phyloP scores from a whole-genome alignment of 192 early-diverging fungal genomes.

The Diversispora epigaea region DNA sequence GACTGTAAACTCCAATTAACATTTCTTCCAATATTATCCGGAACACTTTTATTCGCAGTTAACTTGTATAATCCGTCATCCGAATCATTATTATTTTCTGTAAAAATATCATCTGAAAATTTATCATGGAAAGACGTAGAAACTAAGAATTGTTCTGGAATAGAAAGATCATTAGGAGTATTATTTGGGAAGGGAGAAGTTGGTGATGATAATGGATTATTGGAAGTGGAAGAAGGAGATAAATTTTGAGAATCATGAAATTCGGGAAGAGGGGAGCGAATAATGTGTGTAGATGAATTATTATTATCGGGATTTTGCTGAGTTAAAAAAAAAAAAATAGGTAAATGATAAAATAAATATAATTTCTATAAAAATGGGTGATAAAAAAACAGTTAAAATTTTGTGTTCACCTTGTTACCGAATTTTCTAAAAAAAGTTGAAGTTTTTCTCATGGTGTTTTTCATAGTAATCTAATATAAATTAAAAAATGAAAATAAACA shows the following conservation, averaged over 20 bases:
- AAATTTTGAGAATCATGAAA: not conserved
- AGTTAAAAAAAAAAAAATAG: not conserved
- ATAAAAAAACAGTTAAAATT: not conserved
- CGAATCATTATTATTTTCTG: not conserved
- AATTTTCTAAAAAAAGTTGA: slow-evolving; percentile 33
- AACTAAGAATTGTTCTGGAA: not conserved
- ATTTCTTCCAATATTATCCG: slow-evolving; percentile 22
- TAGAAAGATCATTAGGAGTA: too few species aligned
- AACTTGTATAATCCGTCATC: slow-evolving; percentile 1
- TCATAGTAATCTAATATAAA: slow-evolving; percentile 22
- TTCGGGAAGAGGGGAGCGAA: not conserved
- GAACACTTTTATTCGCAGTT: slow-evolving; percentile 27
- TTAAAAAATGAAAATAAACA: not conserved
- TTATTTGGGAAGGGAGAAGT: not conserved
- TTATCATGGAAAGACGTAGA: not conserved
- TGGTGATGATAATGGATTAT: too few species aligned
- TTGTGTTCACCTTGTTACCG: slow-evolving; percentile 22
- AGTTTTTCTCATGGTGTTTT: slow-evolving; percentile 28
- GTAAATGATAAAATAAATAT: not conserved
- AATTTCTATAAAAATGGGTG: not conserved
- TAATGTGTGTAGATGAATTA: not conserved
- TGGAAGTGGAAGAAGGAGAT: not conserved
- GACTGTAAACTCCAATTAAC: not conserved
- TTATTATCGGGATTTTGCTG: slow-evolving; percentile 5
- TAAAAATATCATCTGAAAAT: not conserved